Base-by-base conservation (phyloP, 371 early-diverging fungal species). In the Batkoa obscura region DNA sequence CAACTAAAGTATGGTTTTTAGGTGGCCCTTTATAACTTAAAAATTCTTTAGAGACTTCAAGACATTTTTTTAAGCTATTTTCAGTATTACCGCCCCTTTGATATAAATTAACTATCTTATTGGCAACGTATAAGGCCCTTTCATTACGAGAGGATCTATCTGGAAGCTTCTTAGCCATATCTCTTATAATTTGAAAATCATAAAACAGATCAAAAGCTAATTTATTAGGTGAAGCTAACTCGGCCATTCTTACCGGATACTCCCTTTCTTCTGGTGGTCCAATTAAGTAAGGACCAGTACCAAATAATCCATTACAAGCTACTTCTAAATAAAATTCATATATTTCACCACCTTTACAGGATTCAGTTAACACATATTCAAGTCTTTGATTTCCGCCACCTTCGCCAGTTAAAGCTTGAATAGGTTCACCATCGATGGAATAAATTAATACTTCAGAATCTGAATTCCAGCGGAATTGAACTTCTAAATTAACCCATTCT, bases 261-360 rank as follows among this genome's bases (percentile, higher is more conserved):
- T 56, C 55, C 2, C 80, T 68, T 61, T 88, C 66, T 3, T 76
- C 75, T 0, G 90, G 87, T 0, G 90, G 84, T 50, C 75, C 75
- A 45, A 84, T 79, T 38, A 66, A 58, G 49, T 41, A 50, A 8
- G 38, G 33, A n/a, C 53, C 64, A 42, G 72, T 69, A 36, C 96
- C 94, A 73, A 90, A 91, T 80, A 94, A 75, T 38, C 86, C 86
- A 66, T 96, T 96, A 63, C 91, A 90, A 1, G 91, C 93, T 33
- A 86, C 79, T 59, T 94, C 97, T 49, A 94, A 68, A 60, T 80
- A 90, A 53, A 92, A 76, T 5, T 76, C 68, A 47, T 75, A 70
- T 13, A 62, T 64, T 50, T 86, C 81, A 0, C 79, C 83, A 10
- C 72, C 72, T 9, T 61, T 65, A 5, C 84, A 85, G 31, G 70